phyloP scores from a whole-genome alignment of 2,329 filamentous ascomycete genomes.

The Chaetothyriales sp. region DNA sequence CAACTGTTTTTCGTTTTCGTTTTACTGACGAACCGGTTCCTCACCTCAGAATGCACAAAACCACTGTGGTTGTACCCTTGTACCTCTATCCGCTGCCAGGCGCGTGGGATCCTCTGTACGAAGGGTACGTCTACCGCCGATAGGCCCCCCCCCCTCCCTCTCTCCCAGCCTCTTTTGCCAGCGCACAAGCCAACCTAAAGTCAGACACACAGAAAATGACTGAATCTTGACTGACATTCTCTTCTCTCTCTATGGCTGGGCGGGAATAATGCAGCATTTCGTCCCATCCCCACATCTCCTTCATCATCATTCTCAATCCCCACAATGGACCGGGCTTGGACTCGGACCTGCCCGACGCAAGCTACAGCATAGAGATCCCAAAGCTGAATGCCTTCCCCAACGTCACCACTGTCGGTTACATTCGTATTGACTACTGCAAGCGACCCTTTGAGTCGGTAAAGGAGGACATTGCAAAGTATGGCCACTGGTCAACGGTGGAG shows the following conservation, averaged over 20 bases:
- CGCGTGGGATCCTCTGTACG: slow-evolving; percentile 32
- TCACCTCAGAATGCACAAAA: background rate
- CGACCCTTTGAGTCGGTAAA: slow-evolving; percentile 27
- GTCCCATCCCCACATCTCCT: slow-evolving; percentile 14
- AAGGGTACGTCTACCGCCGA: slow-evolving; percentile 21
- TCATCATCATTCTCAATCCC: slow-evolving; percentile 37
- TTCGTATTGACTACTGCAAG: slow-evolving; percentile 34
- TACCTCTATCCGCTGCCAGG: slow-evolving; percentile 35
- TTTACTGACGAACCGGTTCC: background rate
- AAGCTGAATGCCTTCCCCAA: slow-evolving; percentile 30
- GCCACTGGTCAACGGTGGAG: slow-evolving; percentile 27
- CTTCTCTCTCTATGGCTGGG: background rate
- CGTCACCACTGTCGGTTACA: slow-evolving; percentile 35
- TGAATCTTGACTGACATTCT: background rate
- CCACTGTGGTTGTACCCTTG: slow-evolving; percentile 32
- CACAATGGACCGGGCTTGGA: slow-evolving; percentile 31
- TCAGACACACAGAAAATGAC: background rate
- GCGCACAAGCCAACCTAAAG: slow-evolving; percentile 2
- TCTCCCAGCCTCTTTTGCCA: slow-evolving; percentile 8
- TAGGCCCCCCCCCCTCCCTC: background rate
- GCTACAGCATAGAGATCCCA: slow-evolving; percentile 29
- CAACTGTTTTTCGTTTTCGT: too few relatives aligned
- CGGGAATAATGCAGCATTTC: background rate
- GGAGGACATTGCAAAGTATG: slow-evolving; percentile 32
- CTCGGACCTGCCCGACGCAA: slow-evolving; percentile 27